phyloP scores from a whole-genome alignment of 306 rosid genomes.

The Cicer judaicum region DNA sequence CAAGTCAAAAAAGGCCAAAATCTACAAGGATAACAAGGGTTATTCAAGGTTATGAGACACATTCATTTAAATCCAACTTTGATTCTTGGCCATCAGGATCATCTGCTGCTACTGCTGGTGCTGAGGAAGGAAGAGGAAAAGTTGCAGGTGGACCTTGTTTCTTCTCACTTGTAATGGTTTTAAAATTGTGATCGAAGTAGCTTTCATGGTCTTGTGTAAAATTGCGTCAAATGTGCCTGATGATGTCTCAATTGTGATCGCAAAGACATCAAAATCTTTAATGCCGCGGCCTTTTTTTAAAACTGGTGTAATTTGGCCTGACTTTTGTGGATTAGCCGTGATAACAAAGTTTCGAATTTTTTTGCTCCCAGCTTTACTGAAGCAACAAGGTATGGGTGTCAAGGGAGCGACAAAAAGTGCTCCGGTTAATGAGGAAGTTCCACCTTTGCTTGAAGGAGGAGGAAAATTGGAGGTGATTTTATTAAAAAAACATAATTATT shows the following conservation, averaged over 20 bases:
- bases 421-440: conserved; percentile 86
- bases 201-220: background rate
- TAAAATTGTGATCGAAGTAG: background rate
- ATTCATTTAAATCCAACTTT: conserved; percentile 91
- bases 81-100: conserved; percentile 98
- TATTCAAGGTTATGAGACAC: conserved; percentile 96
- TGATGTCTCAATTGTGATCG: background rate
- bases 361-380: conserved; percentile 77
- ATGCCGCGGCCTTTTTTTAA: background rate
- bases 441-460: conserved; percentile 96
- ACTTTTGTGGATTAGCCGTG: conserved; percentile 36
- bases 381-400: conserved; percentile 98
- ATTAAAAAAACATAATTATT: conserved; percentile 25
- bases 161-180: conserved; percentile 29
- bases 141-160: conserved; percentile 75
- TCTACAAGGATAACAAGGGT: conserved; percentile 83
- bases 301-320: conserved; percentile 21
- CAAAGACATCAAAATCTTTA: conserved; percentile 6
- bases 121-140: conserved; percentile 99
- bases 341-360: conserved; percentile 38
- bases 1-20: conserved; percentile 84
- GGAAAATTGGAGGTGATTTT: conserved; percentile 93
- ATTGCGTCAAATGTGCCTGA: background rate
- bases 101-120: conserved; percentile 69
- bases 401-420: conserved; percentile 80